These are phyloP conservation scores for Trichosporon coremiiforme DNA, from an alignment of 1,284 basidiomycete species.

Conservation along the genomic window DNA sequence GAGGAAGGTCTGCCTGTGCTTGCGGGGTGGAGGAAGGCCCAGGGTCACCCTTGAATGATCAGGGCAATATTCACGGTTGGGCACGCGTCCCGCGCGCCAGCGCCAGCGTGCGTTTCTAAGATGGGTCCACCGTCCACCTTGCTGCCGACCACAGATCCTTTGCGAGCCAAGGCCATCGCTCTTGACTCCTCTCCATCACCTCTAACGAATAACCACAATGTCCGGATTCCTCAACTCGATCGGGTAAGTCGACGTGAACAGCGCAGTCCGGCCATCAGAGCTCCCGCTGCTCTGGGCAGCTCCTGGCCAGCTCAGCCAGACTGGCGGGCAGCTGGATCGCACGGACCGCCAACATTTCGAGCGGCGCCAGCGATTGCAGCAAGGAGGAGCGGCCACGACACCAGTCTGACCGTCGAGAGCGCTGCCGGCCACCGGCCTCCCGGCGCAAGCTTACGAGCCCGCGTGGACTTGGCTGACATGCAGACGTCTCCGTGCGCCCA, in stretches of 20 bases:
- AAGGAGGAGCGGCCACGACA: conserved; percentile 9
- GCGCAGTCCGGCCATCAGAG: background rate
- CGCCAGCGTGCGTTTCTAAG: background rate
- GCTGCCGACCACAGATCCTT: conserved; percentile 2
- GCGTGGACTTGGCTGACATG: conserved; percentile 1
- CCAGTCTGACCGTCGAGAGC: background rate
- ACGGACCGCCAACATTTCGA: background rate
- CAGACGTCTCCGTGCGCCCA: conserved; percentile 55
- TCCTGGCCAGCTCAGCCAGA: background rate
- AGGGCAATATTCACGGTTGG: conserved; percentile 8
- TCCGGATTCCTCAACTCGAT: conserved; percentile 55
- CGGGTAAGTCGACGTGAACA: conserved; percentile 38
- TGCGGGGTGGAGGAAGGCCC: background rate
- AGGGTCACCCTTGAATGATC: background rate
- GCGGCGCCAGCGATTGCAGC: background rate
- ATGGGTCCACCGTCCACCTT: background rate
- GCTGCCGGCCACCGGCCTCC: conserved; percentile 10
- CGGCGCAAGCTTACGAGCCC: no score
- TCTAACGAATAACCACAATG: conserved; percentile 33
- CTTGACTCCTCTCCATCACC: background rate
- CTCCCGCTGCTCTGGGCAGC: background rate
- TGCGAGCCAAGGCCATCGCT: background rate
- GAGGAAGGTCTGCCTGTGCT: background rate
- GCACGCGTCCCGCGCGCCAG: conserved; percentile 17
- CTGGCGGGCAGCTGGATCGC: background rate